These are phyloP conservation scores for Hypoxylon fragiforme DNA, from an alignment of 495 filamentous ascomycete species.

Conservation along the genomic window DNA sequence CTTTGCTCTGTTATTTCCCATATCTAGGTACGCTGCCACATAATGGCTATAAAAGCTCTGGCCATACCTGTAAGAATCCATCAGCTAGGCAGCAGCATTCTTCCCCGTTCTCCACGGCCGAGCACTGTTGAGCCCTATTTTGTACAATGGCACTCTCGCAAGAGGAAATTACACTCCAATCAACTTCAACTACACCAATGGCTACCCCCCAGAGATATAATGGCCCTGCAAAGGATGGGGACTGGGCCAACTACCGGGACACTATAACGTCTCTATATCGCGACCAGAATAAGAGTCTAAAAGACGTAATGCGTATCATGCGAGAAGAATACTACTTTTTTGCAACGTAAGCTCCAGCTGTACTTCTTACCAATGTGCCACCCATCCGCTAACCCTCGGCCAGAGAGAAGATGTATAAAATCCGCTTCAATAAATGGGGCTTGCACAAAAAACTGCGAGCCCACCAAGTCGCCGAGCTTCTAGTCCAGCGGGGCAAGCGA, in stretches of 20 bases:
- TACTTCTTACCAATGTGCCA: background rate
- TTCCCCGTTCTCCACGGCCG: background rate
- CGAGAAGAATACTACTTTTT: conserved; percentile 31
- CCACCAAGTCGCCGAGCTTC: conserved; percentile 28
- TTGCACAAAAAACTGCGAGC: conserved; percentile 29
- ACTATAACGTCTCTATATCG: conserved; percentile 30
- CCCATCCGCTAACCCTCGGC: background rate
- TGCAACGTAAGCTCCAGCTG: conserved; percentile 26
- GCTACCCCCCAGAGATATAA: conserved; percentile 18
- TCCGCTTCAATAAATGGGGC: conserved; percentile 33
- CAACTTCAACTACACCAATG: conserved; percentile 3
- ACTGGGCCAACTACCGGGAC: conserved; percentile 30
- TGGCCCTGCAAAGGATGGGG: conserved; percentile 26
- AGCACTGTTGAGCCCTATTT: background rate
- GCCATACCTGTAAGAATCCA: background rate
- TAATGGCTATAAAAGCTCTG: conserved; percentile 6
- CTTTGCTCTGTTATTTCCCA: background rate
- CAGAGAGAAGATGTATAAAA: conserved; percentile 34
- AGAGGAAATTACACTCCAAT: background rate
- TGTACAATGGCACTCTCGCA: conserved; percentile 15
- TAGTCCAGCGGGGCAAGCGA: conserved; percentile 20
- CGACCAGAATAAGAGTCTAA: conserved; percentile 33
- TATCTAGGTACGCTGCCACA: background rate
- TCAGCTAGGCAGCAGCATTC: background rate
- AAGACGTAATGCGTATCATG: conserved; percentile 35